Conservation (phyloP, 768 basidiomycete species). For the Podaxis rugospora region DNA sequence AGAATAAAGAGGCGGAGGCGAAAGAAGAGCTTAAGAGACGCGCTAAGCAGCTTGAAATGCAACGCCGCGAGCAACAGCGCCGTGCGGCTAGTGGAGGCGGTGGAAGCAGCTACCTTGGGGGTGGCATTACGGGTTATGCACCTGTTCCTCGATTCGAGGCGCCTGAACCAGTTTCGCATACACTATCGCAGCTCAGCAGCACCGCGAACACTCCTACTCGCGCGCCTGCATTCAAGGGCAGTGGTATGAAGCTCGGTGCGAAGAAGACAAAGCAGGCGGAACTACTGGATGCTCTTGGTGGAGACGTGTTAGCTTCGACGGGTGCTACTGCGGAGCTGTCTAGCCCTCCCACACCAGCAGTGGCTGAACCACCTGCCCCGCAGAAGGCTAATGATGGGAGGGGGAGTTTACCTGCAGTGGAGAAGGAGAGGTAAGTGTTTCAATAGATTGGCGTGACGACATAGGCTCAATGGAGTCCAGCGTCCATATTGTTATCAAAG, state of each 20-base stretch:
- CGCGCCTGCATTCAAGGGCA: conserved; percentile 83
- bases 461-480: conserved; percentile 33
- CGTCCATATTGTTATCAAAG: conserved; percentile 83
- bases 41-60: conserved; percentile 97
- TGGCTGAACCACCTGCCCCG: conserved; percentile 38
- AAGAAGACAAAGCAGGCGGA: conserved; percentile 92
- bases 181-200: conserved; percentile 32
- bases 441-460: not conserved
- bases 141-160: conserved; percentile 70
- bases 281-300: conserved; percentile 81
- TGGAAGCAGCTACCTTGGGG: conserved; percentile 58
- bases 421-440: conserved; percentile 61
- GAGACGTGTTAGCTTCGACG: conserved; percentile 58
- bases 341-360: conserved; percentile 41
- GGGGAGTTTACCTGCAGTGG: conserved; percentile 71
- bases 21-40: conserved; percentile 98
- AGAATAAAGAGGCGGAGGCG: conserved; percentile 99
- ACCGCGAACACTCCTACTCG: conserved; percentile 48
- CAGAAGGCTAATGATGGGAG: conserved; percentile 41
- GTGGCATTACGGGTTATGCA: conserved; percentile 67
- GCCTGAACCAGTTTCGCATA: conserved; percentile 42
- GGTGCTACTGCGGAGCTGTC: conserved; percentile 37
- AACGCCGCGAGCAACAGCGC: conserved; percentile 89
- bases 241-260: conserved; percentile 94
- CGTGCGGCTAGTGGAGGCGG: conserved; percentile 52